A percentile compares a stretch with the other conserved stretches of the same genome.
phyloP scores from a whole-genome alignment of 2,329 filamentous ascomycete species.

The Diplocarpon rosae region DNA sequence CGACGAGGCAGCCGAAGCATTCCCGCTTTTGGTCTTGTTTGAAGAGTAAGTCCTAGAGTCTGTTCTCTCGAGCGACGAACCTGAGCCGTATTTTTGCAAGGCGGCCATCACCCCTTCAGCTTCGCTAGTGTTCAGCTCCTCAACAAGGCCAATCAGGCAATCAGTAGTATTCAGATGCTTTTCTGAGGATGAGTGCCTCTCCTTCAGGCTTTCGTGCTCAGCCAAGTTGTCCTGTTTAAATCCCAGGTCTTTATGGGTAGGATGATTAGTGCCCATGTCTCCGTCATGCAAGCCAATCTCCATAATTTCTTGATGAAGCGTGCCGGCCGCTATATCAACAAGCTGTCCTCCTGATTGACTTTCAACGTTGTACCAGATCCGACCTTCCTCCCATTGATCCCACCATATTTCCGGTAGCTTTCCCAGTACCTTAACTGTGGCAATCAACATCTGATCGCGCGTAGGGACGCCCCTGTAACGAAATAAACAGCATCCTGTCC shows the following conservation, averaged over 20 bases:
- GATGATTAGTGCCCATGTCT: not conserved
- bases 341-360: conserved; percentile 5
- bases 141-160: conserved; percentile 6
- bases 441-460: conserved; percentile 10
- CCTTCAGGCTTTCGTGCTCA: not conserved
- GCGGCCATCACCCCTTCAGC: conserved; percentile 8
- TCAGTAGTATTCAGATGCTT: conserved; percentile 4
- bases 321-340: conserved; percentile 1
- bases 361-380: conserved; percentile 8
- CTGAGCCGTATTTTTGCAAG: conserved; percentile 1
- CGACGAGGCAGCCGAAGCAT: not conserved
- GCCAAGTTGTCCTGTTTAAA: not conserved
- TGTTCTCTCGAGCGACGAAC: conserved; percentile 3
- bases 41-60: not conserved
- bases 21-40: not conserved
- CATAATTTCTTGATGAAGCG: conserved; percentile 10
- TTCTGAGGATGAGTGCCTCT: not conserved
- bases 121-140: conserved; percentile 11
- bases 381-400: conserved; percentile 11
- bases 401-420: conserved; percentile 11
- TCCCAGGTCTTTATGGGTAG: not conserved
- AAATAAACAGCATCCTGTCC: conserved; percentile 11
- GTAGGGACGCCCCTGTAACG: conserved; percentile 8
- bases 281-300: conserved; percentile 14
- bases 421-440: conserved; percentile 11